Evolutionary conservation across 768 basidiomycete genomes (phyloP).

Genomic region (Tulasnella sp.): DNA sequence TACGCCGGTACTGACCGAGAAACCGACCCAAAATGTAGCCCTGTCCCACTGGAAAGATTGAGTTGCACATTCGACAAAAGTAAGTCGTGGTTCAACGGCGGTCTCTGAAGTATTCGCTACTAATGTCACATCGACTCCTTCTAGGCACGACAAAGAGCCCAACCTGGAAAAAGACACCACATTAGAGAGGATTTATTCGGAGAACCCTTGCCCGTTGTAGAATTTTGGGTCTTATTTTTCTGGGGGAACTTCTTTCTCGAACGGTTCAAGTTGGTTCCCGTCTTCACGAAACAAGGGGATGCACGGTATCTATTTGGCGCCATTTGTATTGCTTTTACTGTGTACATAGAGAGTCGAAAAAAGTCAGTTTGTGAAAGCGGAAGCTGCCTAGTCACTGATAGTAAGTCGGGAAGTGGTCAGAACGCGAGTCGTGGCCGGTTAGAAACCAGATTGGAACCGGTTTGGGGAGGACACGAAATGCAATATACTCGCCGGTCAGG

Average conservation of each 20-base stretch:
- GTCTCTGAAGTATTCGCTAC: not conserved
- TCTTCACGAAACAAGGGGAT: not conserved
- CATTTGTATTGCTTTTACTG: too few relatives aligned
- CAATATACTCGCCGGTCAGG: too few relatives aligned
- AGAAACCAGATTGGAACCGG: too few relatives aligned
- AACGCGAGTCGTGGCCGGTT: too few relatives aligned
- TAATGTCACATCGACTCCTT: not conserved
- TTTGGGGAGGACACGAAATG: too few relatives aligned
- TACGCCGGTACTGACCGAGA: not conserved
- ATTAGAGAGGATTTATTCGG: not conserved
- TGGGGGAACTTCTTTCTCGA: not conserved
- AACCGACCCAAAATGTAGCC: not conserved
- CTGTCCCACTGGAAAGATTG: not conserved
- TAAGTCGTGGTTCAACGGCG: not conserved
- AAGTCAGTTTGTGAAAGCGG: too few relatives aligned
- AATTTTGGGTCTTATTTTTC: not conserved
- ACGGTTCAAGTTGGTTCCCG: not conserved
- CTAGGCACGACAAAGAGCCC: not conserved
- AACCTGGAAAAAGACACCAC: not conserved
- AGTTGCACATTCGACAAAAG: not conserved
- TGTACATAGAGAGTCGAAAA: too few relatives aligned
- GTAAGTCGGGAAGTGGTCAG: too few relatives aligned
- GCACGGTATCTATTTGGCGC: too few relatives aligned
- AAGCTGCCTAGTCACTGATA: too few relatives aligned
- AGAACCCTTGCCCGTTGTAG: not conserved